These are phyloP conservation scores for Leccinum truebloodii DNA, from an alignment of 768 basidiomycete species.

Conservation along the genomic window DNA sequence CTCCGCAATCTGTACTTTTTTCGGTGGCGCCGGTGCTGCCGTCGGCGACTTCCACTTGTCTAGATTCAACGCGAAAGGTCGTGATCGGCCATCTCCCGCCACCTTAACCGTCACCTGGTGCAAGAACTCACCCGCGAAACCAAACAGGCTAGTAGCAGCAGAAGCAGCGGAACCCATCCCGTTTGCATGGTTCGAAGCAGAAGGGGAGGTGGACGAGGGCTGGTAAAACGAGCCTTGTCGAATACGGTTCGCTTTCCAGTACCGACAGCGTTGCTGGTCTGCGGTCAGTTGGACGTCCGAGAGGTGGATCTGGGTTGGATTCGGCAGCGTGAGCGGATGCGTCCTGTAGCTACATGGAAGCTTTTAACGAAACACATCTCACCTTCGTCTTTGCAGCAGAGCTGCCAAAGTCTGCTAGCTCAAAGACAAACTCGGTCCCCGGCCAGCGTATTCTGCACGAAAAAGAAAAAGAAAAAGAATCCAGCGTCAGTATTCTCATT, in stretches of 20 bases:
- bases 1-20: constrained; percentile 21
- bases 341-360: not conserved
- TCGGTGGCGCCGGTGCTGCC: constrained; percentile 13
- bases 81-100: not conserved
- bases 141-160: constrained; percentile 11
- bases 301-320: constrained; percentile 21
- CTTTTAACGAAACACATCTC: not conserved
- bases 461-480: not conserved
- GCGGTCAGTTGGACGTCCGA: constrained; percentile 25
- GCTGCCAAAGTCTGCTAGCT: constrained; percentile 26
- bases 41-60: constrained; percentile 28
- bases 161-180: constrained; percentile 11
- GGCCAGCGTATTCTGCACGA: constrained; percentile 32
- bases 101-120: not conserved
- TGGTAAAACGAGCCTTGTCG: constrained; percentile 33
- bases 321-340: not conserved
- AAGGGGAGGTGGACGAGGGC: constrained; percentile 13
- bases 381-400: constrained; percentile 35
- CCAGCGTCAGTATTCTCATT: not conserved
- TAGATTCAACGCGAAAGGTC: constrained; percentile 1
- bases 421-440: constrained; percentile 28
- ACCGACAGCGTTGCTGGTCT: constrained; percentile 30
- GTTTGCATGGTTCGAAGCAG: constrained; percentile 11
- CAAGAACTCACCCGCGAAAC: constrained; percentile 23
- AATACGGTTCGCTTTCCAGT: constrained; percentile 33